Evolutionary conservation across 768 basidiomycete genomes (phyloP).

Genomic region (Arthromyces matolae): DNA sequence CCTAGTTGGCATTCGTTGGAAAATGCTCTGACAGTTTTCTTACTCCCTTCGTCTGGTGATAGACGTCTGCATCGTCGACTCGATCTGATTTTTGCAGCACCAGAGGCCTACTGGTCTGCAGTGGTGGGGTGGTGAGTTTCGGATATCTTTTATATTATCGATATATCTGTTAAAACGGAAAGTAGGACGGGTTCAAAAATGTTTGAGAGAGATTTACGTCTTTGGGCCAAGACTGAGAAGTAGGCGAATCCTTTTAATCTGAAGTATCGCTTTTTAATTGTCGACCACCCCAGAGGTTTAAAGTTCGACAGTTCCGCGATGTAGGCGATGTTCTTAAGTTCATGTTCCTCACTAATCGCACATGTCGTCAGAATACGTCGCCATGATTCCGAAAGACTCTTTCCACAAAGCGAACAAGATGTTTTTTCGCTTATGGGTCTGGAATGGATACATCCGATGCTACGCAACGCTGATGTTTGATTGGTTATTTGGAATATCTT

Average conservation of each 20-base stretch:
- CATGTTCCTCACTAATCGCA: neutral
- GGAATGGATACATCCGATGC: slow-evolving; percentile 63
- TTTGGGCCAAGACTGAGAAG: slow-evolving; percentile 68
- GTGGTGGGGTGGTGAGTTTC: slow-evolving; percentile 78
- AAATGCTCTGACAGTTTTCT: slow-evolving; percentile 80
- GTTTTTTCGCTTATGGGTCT: slow-evolving; percentile 71
- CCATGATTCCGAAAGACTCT: slow-evolving; percentile 57
- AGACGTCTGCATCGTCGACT: slow-evolving; percentile 60
- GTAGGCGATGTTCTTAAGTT: slow-evolving; percentile 38
- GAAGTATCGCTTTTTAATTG: neutral
- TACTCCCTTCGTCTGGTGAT: slow-evolving; percentile 41
- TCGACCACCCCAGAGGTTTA: slow-evolving; percentile 46
- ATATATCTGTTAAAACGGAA: neutral
- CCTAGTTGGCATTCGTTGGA: slow-evolving; percentile 80
- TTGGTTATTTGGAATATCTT: neutral
- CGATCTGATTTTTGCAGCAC: slow-evolving; percentile 79
- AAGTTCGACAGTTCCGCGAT: slow-evolving; percentile 84
- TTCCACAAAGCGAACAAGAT: slow-evolving; percentile 64
- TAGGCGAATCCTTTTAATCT: slow-evolving; percentile 19
- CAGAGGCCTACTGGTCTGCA: slow-evolving; percentile 81
- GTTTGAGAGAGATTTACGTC: slow-evolving; percentile 82
- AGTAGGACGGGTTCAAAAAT: slow-evolving; percentile 82
- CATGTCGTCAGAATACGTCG: slow-evolving; percentile 47
- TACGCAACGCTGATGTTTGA: slow-evolving; percentile 70
- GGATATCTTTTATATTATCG: neutral